phyloP scores from a whole-genome alignment of 345 rosid species.

The Bruguiera sexangula region DNA sequence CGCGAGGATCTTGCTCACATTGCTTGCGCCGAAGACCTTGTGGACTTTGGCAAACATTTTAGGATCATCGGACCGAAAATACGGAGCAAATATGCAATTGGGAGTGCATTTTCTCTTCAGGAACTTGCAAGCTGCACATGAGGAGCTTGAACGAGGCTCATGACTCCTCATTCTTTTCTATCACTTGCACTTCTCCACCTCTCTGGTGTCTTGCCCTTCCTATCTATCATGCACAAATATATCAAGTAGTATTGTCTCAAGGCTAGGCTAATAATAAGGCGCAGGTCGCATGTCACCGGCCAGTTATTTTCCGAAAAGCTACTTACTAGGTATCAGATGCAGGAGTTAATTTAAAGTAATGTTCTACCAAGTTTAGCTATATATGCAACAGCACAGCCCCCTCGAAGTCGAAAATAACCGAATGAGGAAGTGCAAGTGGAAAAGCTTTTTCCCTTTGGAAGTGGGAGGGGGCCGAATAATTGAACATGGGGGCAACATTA shows the following conservation, averaged over 20 bases:
- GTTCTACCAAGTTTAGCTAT: not conserved
- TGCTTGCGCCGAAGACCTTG: constrained; percentile 94
- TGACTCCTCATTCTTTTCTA: constrained; percentile 30
- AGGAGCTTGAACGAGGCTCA: constrained; percentile 77
- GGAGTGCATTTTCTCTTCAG: constrained; percentile 74
- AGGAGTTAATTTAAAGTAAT: not conserved
- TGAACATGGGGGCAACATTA: constrained; percentile 9
- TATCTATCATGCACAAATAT: not conserved
- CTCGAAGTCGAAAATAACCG: not conserved
- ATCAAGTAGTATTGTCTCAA: not conserved
- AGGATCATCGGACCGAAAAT: constrained; percentile 70
- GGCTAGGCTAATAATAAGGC: not conserved
- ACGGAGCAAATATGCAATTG: constrained; percentile 79
- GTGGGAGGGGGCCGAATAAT: constrained; percentile 12
- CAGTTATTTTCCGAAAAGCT: not conserved
- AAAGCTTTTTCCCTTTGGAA: not conserved
- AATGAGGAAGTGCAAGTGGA: not conserved
- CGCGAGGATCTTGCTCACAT: constrained; percentile 84
- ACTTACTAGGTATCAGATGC: not conserved
- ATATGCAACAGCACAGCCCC: not conserved
- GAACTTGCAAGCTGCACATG: constrained; percentile 96
- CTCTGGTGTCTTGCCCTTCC: not conserved
- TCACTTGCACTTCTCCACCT: not conserved
- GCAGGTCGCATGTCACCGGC: not conserved
- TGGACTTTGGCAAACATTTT: constrained; percentile 78